Base-by-base conservation (phyloP, 164 flowering plant genomes). In the Litsea cubeba region DNA sequence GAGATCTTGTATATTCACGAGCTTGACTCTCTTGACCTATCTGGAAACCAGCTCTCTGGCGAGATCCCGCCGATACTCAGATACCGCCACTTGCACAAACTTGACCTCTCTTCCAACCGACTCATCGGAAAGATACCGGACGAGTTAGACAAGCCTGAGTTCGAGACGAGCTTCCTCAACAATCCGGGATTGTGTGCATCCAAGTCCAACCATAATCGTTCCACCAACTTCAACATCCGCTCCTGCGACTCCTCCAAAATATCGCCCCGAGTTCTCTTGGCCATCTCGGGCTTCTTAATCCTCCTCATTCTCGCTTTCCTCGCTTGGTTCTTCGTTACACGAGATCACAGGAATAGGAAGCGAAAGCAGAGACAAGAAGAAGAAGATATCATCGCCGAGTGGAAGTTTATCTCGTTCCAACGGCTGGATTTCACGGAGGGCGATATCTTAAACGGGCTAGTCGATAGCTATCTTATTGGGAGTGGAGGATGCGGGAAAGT, bases 401-500 rank as follows among this genome's bases (percentile, higher is more conserved):
- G 92, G 91, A 89, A 91, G 81, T 69, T 91, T 3, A 91, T 90
- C 3, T 84, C 95, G 5, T 95, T 91, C 82, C 98, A 91, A 24
- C 86, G 83, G 62, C 50, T 95, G 74, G 80, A 80, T 68, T 88
- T 95, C 82, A 81, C 84, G 17, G 91, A 92, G 70, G 68, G 73
- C 2, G 77, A 73, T 71, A 85, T 95, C 12, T 28, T 89, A 46
- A 81, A 89, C 0, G 81, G 84, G 17, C 74, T 95, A 83, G 82
- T 81, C 0, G 94, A 91, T 2, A 72, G 63, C 65, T 88, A 89
- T 71, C 24, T 86, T 74, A 88, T 95, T 6, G 98, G 97, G 12
- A 83, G 87, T 68, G 97, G 98, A 2, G 97, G 97, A 0, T 88
- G 91, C 3, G 98, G 98, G 62, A 84, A 85, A 68, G 95, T 94